A percentile compares a stretch with the other conserved stretches of the same genome.
Conservation (phyloP, 108 stramenopile species). For the Aureococcus anophagefferens region DNA sequence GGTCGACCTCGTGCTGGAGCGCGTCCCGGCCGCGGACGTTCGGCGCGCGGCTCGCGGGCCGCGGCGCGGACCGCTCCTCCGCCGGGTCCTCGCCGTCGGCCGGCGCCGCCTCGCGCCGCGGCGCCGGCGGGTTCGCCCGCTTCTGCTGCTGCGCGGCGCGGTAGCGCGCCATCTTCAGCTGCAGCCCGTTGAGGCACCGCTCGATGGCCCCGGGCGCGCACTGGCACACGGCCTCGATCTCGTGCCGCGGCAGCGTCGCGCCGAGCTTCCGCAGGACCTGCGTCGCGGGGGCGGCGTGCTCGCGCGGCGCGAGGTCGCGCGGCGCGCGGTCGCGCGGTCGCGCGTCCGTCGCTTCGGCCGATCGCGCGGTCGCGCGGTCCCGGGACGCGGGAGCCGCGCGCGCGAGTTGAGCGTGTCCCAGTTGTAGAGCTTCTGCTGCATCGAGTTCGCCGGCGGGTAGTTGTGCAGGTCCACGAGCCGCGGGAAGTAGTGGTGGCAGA, state of each 20-base stretch:
- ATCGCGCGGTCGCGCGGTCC: not conserved
- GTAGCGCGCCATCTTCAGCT: conserved; percentile 40
- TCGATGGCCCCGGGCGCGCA: conserved; percentile 46
- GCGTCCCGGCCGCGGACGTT: conserved; percentile 1
- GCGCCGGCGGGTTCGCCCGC: not conserved
- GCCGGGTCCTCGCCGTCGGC: not conserved
- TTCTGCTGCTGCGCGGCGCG: conserved; percentile 17
- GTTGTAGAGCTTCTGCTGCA: conserved; percentile 52
- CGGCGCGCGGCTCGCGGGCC: not conserved
- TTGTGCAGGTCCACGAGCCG: conserved; percentile 55
- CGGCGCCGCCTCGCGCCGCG: not conserved
- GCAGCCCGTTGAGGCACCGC: conserved; percentile 29
- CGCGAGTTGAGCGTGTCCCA: conserved; percentile 47
- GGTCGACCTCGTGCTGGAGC: conserved; percentile 19
- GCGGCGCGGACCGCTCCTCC: not conserved
- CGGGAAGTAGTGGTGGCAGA: conserved; percentile 52
- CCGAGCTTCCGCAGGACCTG: conserved; percentile 32
- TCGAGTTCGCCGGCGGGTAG: conserved; percentile 43
- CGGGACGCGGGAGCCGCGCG: too few relatives aligned
- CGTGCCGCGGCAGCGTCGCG: conserved; percentile 16
- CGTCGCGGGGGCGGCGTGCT: too few relatives aligned
- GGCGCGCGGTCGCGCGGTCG: too few relatives aligned
- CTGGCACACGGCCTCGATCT: conserved; percentile 37
- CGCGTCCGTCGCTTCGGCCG: not conserved
- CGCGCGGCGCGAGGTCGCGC: not conserved